Evolutionary conservation across 2,329 filamentous ascomycete genomes (phyloP).

Genomic region (Alternaria conjuncta): DNA sequence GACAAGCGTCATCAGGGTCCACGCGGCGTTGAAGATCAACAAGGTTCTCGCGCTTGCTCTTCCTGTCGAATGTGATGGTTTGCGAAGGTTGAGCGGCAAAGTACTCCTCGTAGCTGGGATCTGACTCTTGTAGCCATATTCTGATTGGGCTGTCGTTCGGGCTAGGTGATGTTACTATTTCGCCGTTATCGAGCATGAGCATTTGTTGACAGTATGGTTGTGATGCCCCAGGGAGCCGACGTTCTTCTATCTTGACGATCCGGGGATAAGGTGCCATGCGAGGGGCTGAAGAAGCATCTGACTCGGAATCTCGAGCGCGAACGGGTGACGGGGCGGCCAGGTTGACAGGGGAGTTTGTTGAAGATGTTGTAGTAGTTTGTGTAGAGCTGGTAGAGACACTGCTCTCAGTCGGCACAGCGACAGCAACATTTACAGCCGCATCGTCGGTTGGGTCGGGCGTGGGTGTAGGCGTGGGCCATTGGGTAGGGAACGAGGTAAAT

Average conservation of each 20-base stretch:
- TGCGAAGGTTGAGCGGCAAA: slow-evolving; percentile 14
- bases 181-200: slow-evolving; percentile 62
- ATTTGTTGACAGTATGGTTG: slow-evolving; percentile 70
- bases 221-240: slow-evolving; percentile 57
- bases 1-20: slow-evolving; percentile 44
- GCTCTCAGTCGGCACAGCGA: slow-evolving; percentile 4
- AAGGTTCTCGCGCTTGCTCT: slow-evolving; percentile 20
- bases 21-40: slow-evolving; percentile 22
- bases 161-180: slow-evolving; percentile 47
- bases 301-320: slow-evolving; percentile 16
- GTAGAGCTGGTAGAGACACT: slow-evolving; percentile 12
- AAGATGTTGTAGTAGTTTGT: slow-evolving; percentile 2
- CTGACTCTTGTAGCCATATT: slow-evolving; percentile 50
- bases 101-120: slow-evolving; percentile 46
- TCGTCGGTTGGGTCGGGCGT: slow-evolving; percentile 15
- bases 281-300: slow-evolving; percentile 26
- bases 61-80: slow-evolving; percentile 5
- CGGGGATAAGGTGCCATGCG: slow-evolving; percentile 58
- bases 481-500: slow-evolving; percentile 34
- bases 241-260: slow-evolving; percentile 70
- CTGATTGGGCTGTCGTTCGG: slow-evolving; percentile 45
- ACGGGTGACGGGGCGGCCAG: background rate
- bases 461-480: slow-evolving; percentile 23
- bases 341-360: slow-evolving; percentile 14
- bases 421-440: slow-evolving; percentile 13